Conservation (phyloP, 345 rosid species). For the Eucalyptus albens region DNA sequence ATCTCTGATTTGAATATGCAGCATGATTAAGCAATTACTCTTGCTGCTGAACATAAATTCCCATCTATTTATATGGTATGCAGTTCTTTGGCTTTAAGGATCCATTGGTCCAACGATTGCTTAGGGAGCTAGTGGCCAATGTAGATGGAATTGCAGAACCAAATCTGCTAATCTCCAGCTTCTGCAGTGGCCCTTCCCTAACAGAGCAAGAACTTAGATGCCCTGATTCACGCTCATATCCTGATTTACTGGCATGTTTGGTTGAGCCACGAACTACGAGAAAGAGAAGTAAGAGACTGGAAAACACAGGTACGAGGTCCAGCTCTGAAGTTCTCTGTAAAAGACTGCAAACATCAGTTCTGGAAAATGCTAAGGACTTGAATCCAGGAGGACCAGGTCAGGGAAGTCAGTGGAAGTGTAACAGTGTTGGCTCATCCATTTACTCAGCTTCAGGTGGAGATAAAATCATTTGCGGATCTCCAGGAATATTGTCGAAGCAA, state of each 20-base stretch:
- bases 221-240: slow-evolving; percentile 4
- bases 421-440: not conserved
- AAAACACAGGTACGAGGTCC: slow-evolving; percentile 5
- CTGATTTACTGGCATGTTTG: slow-evolving; percentile 25
- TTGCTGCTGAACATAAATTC: not conserved
- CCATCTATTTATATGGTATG: slow-evolving; percentile 2
- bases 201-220: slow-evolving; percentile 4
- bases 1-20: not conserved
- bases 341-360: slow-evolving; percentile 18
- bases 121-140: slow-evolving; percentile 68
- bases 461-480: slow-evolving; percentile 3
- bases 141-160: slow-evolving; percentile 35
- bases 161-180: slow-evolving; percentile 20
- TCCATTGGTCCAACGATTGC: slow-evolving; percentile 69
- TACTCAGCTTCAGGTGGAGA: slow-evolving; percentile 2
- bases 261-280: slow-evolving; percentile 20
- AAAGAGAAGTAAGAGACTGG: slow-evolving; percentile 47
- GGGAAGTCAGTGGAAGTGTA: slow-evolving; percentile 4
- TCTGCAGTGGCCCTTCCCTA: slow-evolving; percentile 18
- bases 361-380: not conserved
- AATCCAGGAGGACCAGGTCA: not conserved
- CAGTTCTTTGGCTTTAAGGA: slow-evolving; percentile 93
- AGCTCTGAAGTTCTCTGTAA: slow-evolving; percentile 7
- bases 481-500: slow-evolving; percentile 2
- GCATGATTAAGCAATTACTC: not conserved